A percentile compares a stretch with the other conserved stretches of the same genome.
phyloP scores from a whole-genome alignment of 2,329 filamentous ascomycete genomes.

The Epichloe uncinata region DNA sequence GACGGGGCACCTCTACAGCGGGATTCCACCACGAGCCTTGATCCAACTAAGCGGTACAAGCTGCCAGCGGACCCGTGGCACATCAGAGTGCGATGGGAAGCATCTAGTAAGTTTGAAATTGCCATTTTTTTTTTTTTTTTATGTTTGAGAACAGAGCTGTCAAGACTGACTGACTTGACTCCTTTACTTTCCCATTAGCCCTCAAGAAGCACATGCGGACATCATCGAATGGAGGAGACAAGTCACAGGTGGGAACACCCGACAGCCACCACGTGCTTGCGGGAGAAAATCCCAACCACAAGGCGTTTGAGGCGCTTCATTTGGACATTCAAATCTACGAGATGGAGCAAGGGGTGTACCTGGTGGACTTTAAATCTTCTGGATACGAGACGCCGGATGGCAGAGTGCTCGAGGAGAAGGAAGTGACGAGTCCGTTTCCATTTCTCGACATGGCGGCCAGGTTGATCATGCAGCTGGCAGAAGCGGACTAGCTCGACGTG shows the following conservation, averaged over 20 bases:
- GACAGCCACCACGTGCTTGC: slow-evolving; percentile 26
- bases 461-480: slow-evolving; percentile 85
- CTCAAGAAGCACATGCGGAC: slow-evolving; percentile 5
- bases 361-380: slow-evolving; percentile 97
- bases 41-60: slow-evolving; percentile 53
- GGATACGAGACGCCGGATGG: slow-evolving; percentile 78
- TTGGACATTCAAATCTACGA: slow-evolving; percentile 94
- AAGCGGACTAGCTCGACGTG: slow-evolving; percentile 53
- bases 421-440: slow-evolving; percentile 87
- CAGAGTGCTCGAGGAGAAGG: slow-evolving; percentile 74
- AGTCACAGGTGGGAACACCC: slow-evolving; percentile 12
- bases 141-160: not conserved
- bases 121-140: not conserved
- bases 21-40: slow-evolving; percentile 28
- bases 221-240: slow-evolving; percentile 6
- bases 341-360: slow-evolving; percentile 82
- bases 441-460: slow-evolving; percentile 89
- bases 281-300: slow-evolving; percentile 28
- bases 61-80: slow-evolving; percentile 94
- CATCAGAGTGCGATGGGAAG: slow-evolving; percentile 79
- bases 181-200: not conserved
- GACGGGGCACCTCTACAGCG: slow-evolving; percentile 21
- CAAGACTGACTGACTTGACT: not conserved
- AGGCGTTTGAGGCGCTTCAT: slow-evolving; percentile 75
- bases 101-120: slow-evolving; percentile 52